A percentile compares a stretch with the other conserved stretches of the same genome.
phyloP scores from a whole-genome alignment of 1,284 basidiomycete species.

The Microbotryomycetes sp. region DNA sequence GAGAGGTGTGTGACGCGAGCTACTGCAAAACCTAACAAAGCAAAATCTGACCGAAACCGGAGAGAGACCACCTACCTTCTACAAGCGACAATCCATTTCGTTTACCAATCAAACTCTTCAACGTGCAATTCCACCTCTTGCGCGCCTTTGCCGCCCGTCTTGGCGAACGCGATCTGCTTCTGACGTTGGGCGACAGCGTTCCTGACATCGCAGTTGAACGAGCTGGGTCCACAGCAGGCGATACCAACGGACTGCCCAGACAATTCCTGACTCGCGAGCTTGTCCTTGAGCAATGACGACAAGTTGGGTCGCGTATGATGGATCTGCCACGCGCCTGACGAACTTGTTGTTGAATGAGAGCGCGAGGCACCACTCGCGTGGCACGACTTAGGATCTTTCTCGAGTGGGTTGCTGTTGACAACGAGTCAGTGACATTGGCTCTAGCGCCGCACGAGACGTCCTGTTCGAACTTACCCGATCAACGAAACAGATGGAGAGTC shows the following conservation, averaged over 20 bases:
- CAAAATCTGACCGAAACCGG: neutral
- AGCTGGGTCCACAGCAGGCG: slow-evolving; percentile 43
- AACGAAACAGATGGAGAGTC: neutral
- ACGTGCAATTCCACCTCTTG: slow-evolving; percentile 31
- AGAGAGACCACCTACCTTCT: neutral
- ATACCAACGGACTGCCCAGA: slow-evolving; percentile 17
- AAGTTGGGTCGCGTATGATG: slow-evolving; percentile 3
- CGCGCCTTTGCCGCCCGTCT: slow-evolving; percentile 1
- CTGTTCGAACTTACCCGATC: neutral
- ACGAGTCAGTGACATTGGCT: no score
- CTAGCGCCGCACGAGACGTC: no score
- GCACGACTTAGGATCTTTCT: neutral
- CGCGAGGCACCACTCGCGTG: slow-evolving; percentile 1
- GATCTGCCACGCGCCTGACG: slow-evolving; percentile 1
- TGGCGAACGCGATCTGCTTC: slow-evolving; percentile 35
- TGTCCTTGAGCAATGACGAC: neutral
- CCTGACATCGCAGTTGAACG: slow-evolving; percentile 43
- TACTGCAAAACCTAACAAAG: neutral
- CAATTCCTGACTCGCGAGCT: neutral
- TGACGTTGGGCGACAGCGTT: slow-evolving; percentile 44
- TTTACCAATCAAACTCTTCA: slow-evolving; percentile 36
- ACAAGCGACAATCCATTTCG: neutral
- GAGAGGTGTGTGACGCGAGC: neutral
- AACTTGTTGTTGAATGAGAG: neutral
- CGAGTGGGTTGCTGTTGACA: neutral